phyloP scores from a whole-genome alignment of 768 basidiomycete species.

The Mycena floridula region DNA sequence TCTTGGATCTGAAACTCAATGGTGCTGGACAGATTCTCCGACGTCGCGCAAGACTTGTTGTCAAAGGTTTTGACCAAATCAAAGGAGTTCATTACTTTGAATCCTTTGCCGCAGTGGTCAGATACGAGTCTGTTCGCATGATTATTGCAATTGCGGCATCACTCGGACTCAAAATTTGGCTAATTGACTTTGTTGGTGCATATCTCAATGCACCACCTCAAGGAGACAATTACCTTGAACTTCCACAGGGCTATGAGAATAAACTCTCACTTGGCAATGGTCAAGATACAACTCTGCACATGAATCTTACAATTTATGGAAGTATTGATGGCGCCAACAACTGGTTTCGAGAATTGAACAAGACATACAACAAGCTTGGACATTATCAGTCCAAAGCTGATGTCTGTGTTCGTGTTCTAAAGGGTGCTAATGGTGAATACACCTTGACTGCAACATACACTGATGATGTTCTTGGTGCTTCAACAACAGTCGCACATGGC shows the following conservation, averaged over 20 bases:
- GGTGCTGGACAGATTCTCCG: constrained; percentile 1
- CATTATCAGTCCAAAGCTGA: neutral
- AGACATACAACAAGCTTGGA: neutral
- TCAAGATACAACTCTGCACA: constrained; percentile 1
- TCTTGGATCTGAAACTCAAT: constrained; percentile 3
- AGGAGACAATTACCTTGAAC: neutral
- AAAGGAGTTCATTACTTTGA: too few relatives aligned
- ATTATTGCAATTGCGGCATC: constrained; percentile 22
- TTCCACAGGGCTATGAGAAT: neutral
- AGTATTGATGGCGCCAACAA: constrained; percentile 1
- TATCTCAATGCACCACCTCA: constrained; percentile 2
- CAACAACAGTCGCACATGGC: neutral
- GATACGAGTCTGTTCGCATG: too few relatives aligned
- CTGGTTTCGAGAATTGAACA: constrained; percentile 1
- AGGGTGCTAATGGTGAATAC: neutral
- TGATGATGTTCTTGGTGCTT: neutral
- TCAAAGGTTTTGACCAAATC: constrained; percentile 18
- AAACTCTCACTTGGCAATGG: neutral
- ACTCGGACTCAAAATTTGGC: constrained; percentile 1
- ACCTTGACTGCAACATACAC: neutral
- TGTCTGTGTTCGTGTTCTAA: neutral
- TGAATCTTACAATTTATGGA: constrained; percentile 1
- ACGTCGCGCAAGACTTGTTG: constrained; percentile 1
- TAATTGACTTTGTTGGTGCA: constrained; percentile 1
- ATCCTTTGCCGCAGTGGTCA: constrained; percentile 3